Evolutionary conservation across 495 filamentous ascomycete genomes (phyloP).

Genomic region (Aspergillus bertholletiae): DNA sequence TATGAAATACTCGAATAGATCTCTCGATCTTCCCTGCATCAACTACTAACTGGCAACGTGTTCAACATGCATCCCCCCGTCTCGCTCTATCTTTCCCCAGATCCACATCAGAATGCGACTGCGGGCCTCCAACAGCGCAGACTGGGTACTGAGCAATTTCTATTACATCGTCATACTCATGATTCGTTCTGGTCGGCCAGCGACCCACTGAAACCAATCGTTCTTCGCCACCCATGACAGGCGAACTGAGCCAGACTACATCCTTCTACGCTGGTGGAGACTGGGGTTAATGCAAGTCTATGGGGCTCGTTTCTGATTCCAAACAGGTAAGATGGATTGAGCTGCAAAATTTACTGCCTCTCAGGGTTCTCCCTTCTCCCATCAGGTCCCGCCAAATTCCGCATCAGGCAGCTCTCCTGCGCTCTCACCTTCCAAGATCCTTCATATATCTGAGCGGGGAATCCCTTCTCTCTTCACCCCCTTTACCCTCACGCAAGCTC

Average conservation of each 20-base stretch:
- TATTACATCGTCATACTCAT: conserved; percentile 20
- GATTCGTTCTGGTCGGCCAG: conserved; percentile 18
- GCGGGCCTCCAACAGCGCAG: neutral
- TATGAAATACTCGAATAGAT: neutral
- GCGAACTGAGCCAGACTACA: neutral
- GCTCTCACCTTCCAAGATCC: neutral
- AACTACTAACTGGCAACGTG: neutral
- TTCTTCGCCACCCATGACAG: conserved; percentile 4
- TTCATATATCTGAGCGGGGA: neutral
- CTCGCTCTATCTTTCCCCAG: conserved; percentile 1
- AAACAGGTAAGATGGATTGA: neutral
- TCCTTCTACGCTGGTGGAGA: neutral
- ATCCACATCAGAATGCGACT: conserved; percentile 1
- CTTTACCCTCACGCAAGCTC: conserved; percentile 1
- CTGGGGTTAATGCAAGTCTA: neutral
- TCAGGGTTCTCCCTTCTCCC: neutral
- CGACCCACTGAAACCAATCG: conserved; percentile 10
- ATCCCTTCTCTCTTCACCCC: neutral
- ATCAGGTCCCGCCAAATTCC: neutral
- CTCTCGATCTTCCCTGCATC: neutral
- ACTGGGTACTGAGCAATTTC: conserved; percentile 11
- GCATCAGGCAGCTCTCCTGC: neutral
- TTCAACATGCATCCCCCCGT: neutral
- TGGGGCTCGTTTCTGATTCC: neutral
- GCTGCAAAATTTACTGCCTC: neutral